These are phyloP conservation scores for Macadamia tetraphylla DNA, from an alignment of 164 flowering plant genomes.

Conservation along the genomic window DNA sequence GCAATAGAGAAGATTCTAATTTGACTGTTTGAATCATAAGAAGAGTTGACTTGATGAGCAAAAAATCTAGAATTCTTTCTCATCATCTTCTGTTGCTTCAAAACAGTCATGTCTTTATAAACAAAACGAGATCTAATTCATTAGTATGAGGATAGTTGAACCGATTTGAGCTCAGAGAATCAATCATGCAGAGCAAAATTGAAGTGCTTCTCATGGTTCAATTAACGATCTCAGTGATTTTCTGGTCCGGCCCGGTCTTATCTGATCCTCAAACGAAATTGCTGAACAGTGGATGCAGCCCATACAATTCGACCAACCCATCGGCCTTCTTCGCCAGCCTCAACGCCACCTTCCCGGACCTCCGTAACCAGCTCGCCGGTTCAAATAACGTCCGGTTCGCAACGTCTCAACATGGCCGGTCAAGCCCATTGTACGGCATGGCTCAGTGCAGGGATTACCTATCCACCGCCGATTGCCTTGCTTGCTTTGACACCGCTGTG, in stretches of 20 bases:
- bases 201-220: no score
- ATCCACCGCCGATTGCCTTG: slow-evolving; percentile 24
- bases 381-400: slow-evolving; percentile 14
- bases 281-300: slow-evolving; percentile 13
- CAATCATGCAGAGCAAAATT: no score
- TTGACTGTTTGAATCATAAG: no score
- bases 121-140: no score
- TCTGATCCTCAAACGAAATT: slow-evolving; percentile 17
- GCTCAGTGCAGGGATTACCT: slow-evolving; percentile 31
- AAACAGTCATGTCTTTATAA: no score
- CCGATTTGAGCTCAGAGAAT: no score
- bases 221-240: neutral
- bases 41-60: no score
- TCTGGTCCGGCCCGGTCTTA: neutral
- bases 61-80: no score
- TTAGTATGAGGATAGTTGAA: no score
- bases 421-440: slow-evolving; percentile 27
- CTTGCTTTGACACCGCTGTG: slow-evolving; percentile 24
- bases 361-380: neutral
- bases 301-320: slow-evolving; percentile 12
- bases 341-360: slow-evolving; percentile 5
- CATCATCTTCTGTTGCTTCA: no score
- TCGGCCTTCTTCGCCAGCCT: slow-evolving; percentile 6
- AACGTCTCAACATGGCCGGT: slow-evolving; percentile 20
- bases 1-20: no score